Evolutionary conservation across 306 rosid species (phyloP).

Genomic region (Carpinus viminea): DNA sequence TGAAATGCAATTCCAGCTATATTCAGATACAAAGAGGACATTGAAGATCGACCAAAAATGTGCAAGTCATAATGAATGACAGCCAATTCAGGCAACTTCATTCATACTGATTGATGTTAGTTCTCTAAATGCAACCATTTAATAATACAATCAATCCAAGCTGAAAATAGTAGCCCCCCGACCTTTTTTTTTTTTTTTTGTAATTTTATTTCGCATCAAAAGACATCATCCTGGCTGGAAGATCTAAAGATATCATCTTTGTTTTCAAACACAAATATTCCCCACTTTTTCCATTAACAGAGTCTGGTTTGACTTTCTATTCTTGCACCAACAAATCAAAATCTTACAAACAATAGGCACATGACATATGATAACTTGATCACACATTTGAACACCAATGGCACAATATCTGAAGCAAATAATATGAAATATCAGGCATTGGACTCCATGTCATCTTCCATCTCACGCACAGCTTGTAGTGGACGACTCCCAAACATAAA

Average conservation of each 20-base stretch:
- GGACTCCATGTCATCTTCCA: slow-evolving; percentile 49
- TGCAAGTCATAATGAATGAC: background rate
- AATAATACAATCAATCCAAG: background rate
- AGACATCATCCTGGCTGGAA: background rate
- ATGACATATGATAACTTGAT: slow-evolving; percentile 11
- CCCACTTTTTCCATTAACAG: background rate
- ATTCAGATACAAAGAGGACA: background rate
- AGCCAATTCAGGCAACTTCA: background rate
- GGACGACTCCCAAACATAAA: slow-evolving; percentile 44
- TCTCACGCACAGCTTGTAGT: slow-evolving; percentile 47
- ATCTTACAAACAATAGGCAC: slow-evolving; percentile 24
- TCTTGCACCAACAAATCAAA: slow-evolving; percentile 31
- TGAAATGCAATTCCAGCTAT: background rate
- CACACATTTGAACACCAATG: slow-evolving; percentile 27
- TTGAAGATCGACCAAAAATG: background rate
- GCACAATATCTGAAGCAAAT: slow-evolving; percentile 3
- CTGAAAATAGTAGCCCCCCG: background rate
- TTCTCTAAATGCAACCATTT: background rate
- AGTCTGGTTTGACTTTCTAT: slow-evolving; percentile 20
- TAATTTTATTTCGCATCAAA: background rate
- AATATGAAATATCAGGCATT: slow-evolving; percentile 24
- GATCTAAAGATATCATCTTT: background rate
- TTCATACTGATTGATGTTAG: background rate
- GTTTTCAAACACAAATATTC: background rate
- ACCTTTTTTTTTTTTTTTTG: too few species aligned